Base-by-base conservation (phyloP, 2,329 filamentous ascomycete species). In the Aureobasidium leucospermi region DNA sequence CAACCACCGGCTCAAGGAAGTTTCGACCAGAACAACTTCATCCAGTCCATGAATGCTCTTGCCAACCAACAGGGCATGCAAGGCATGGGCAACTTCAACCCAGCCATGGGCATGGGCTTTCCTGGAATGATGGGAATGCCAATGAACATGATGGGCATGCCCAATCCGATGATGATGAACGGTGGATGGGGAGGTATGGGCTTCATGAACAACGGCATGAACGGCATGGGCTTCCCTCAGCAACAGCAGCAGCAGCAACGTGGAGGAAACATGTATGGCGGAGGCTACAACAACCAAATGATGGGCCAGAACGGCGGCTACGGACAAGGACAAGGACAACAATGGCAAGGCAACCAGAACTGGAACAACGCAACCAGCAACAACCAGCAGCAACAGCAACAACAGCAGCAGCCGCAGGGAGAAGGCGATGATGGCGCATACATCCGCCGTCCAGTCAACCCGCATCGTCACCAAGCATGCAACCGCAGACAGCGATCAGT, bases 401-500 rank as follows among this genome's bases (percentile, higher is more conserved):
- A 46, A 32, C 29, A 49, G 10, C 55, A 55, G 42, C 59, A 60
- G 36, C 48, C 59, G 16, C 48, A 57, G 19, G 19, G 41, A 28
- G 64, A 63, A 41, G 64, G 60, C 9, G 90, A 95, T 59, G 91
- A 96, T 60, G 90, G 91, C 62, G 89, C 94, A 6, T 99, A 99
- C 75, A 95, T 97, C 72, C 84, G 94, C 60, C 93, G 96, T 73
- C 94, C 94, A 0, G 89, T 97, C 63, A 99, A 99, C 70, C 93
- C 92, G 2, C 89, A 96, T 70, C 85, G 94, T 53, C 89, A 94
- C 70, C 87, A 92, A 73, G 90, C 91, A 69, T 84, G 88, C 67
- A 86, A 90, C 67, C 84, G 87, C 64, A 81, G 90, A 67, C 62
- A 62, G 46, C 83, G 94, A 59, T 92, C 92, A 10, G 94, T 90